Evolutionary conservation across 257 asterid genomes (phyloP), one percentile per base, ranked within the genome.

Genomic region (Misopates orontium): DNA sequence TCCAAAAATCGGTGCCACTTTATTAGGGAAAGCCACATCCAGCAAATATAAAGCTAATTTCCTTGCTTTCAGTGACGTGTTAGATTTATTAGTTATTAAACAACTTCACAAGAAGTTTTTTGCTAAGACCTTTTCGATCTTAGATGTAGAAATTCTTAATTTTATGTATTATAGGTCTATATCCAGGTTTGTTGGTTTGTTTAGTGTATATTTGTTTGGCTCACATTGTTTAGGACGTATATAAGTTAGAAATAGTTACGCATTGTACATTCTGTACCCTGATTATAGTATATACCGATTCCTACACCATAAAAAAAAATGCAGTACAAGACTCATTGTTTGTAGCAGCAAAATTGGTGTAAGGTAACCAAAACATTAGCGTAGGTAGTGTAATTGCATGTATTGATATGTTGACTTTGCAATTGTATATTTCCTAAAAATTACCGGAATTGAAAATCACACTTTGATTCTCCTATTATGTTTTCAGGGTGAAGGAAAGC

Each of bases 401-500:
- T 32, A 50, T 50, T 50, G 5, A n/a, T n/a, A 17, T 3, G 4
- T 8, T 49, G 8, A 20, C 18, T 49, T 50, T 50, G 11, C 15
- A 18, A 8, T 18, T 9, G 19, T 18, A 5, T 14, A 19, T 17
- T 51, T 5, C 11, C 5, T 14, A 18, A 8, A 51, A 14, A 9
- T 0, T 11, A 51, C 4, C 4, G 3, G 17, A 28, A 28, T 28
- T 28, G 36, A 28, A 28, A 28, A 28, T 28, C 36, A 28, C 36
- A 28, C 36, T 28, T 2, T 2, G 6, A 28, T 2, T 28, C 36
- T 28, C 36, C 36, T 28, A 6, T 28, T 6, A 28, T 6, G 6
- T 53, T 0, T 20, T 52, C 31, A 52, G 39, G 28, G 56, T 67
- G 12, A 62, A 67, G 23, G 71, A 42, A 62, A 23, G n/a, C n/a